Evolutionary conservation across 2,329 filamentous ascomycete species (phyloP).

Genomic region (Verticillium longisporum): DNA sequence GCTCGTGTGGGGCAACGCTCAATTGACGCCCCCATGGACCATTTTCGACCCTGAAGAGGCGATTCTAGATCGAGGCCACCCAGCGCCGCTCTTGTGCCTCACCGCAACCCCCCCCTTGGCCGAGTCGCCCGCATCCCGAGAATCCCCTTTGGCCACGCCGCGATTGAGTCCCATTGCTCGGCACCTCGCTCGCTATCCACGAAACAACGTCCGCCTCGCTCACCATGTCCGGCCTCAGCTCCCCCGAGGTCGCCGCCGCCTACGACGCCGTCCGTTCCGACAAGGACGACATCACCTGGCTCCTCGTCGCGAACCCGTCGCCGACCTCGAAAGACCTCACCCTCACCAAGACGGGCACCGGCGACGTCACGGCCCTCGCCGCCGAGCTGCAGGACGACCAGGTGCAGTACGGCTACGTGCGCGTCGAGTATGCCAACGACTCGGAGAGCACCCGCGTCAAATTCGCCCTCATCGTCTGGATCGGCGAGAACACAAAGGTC

Average conservation of each 20-base stretch:
- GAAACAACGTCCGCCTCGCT: neutral
- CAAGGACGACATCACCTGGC: slow-evolving; percentile 60
- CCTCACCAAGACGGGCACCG: slow-evolving; percentile 51
- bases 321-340: slow-evolving; percentile 48
- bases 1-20: neutral
- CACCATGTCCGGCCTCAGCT: slow-evolving; percentile 48
- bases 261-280: slow-evolving; percentile 63
- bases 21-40: neutral
- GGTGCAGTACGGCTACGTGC: slow-evolving; percentile 61
- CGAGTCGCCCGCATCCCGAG: neutral
- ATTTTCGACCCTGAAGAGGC: neutral
- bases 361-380: slow-evolving; percentile 54
- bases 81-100: neutral
- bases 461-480: slow-evolving; percentile 63
- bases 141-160: no score
- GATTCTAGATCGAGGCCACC: neutral
- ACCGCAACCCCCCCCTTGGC: neutral
- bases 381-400: slow-evolving; percentile 47
- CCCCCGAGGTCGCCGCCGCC: slow-evolving; percentile 53
- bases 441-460: slow-evolving; percentile 62
- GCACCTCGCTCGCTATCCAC: no score
- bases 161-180: no score
- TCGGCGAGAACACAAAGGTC: slow-evolving; percentile 56
- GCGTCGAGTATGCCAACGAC: slow-evolving; percentile 65
- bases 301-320: slow-evolving; percentile 55